Evolutionary conservation across 179 eudicot genomes (phyloP).

Genomic region (Beta corolliflora): DNA sequence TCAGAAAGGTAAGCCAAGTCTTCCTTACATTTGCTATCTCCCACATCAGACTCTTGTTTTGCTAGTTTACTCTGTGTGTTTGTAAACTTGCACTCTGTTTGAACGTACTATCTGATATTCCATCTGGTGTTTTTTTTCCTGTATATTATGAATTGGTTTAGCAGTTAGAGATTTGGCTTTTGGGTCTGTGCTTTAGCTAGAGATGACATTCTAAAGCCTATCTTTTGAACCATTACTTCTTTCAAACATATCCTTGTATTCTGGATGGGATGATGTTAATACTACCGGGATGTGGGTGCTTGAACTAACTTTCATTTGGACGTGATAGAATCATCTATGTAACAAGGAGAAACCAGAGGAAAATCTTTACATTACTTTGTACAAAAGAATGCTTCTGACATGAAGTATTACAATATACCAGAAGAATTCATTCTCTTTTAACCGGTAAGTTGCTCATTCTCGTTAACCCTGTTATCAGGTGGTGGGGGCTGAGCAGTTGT

Average conservation of each 20-base stretch:
- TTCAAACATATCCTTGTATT: background rate
- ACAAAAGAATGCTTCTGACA: conserved; percentile 10
- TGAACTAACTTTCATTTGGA: background rate
- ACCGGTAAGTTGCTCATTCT: conserved; percentile 37
- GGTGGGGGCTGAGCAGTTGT: conserved; percentile 35
- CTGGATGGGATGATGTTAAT: background rate
- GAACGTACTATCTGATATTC: background rate
- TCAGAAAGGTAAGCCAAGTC: too few species aligned
- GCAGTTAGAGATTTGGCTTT: background rate
- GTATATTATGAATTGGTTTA: background rate
- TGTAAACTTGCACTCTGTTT: background rate
- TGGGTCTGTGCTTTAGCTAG: background rate
- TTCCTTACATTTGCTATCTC: background rate
- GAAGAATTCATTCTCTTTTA: conserved; percentile 15
- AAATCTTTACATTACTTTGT: background rate
- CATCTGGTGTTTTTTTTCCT: background rate
- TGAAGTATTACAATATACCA: conserved; percentile 18
- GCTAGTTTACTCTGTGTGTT: background rate
- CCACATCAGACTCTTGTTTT: background rate
- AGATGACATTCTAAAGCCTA: background rate
- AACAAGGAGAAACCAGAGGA: conserved; percentile 11
- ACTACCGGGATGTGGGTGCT: too few species aligned
- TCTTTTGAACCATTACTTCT: background rate
- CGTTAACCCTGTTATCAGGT: conserved; percentile 32
- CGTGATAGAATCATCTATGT: conserved; percentile 5